Conservation (phyloP, 768 basidiomycete genomes). For the Mycena rosella region DNA sequence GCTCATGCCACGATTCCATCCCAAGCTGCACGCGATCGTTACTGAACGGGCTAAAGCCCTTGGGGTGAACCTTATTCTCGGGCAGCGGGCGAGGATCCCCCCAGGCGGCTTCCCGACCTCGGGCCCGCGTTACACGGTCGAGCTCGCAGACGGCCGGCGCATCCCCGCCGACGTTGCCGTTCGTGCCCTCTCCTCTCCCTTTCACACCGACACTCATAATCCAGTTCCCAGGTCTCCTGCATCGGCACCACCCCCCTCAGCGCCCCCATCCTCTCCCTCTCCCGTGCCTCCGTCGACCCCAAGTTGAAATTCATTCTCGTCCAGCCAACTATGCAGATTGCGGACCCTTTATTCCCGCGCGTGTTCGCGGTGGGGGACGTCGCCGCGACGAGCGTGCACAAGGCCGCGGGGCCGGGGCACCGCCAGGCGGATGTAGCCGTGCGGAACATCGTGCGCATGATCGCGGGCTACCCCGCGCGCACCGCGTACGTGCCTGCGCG, state of each 20-base stretch:
- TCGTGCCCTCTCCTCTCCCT: not conserved
- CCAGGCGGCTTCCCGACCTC: constrained; percentile 46
- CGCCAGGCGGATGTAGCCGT: constrained; percentile 11
- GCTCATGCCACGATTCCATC: constrained; percentile 58
- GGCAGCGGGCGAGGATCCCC: constrained; percentile 50
- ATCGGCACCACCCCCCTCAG: constrained; percentile 30
- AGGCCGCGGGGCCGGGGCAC: constrained; percentile 18
- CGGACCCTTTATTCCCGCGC: constrained; percentile 27
- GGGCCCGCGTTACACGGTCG: constrained; percentile 25
- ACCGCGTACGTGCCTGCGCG: not conserved
- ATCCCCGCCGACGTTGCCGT: constrained; percentile 21
- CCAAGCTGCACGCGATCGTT: constrained; percentile 47
- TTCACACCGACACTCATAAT: not conserved
- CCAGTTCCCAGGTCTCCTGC: constrained; percentile 22
- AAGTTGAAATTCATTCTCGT: constrained; percentile 27
- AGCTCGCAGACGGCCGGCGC: constrained; percentile 21
- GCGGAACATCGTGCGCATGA: constrained; percentile 25
- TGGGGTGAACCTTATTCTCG: constrained; percentile 54
- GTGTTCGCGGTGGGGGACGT: constrained; percentile 32
- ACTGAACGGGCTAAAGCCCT: constrained; percentile 45
- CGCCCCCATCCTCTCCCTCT: constrained; percentile 27
- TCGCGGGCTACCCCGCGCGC: not conserved
- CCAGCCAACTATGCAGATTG: constrained; percentile 33
- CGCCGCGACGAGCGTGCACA: constrained; percentile 19
- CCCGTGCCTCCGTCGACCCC: constrained; percentile 32